Conservation (phyloP, 371 early-diverging fungal genomes). For the Mucor piriformis region DNA sequence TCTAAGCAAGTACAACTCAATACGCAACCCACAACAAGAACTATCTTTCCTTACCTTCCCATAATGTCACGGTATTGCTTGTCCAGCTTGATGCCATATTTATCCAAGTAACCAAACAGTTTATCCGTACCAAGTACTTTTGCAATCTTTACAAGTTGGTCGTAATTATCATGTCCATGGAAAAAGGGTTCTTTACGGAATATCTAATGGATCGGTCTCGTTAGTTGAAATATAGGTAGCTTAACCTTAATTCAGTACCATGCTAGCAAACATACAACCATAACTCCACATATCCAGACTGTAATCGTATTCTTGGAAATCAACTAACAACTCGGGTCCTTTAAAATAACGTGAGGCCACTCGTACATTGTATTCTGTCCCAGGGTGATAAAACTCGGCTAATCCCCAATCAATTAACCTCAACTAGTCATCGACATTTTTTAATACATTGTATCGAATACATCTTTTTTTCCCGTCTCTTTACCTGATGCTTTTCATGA, state of each 20-base stretch:
- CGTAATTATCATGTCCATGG: conserved; percentile 98
- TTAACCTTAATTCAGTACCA: conserved; percentile 38
- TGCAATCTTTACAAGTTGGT: conserved; percentile 98
- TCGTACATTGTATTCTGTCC: conserved; percentile 96
- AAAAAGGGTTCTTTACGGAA: conserved; percentile 99
- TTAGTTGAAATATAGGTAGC: background rate
- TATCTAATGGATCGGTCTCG: conserved; percentile 40
- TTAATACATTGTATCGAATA: background rate
- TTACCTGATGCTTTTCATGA: conserved; percentile 86
- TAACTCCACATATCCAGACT: conserved; percentile 99
- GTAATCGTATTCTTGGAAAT: conserved; percentile 98
- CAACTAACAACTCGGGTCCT: conserved; percentile 99
- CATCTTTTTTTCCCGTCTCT: background rate
- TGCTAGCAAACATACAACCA: conserved; percentile 99
- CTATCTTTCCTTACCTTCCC: background rate
- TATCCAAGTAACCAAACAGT: conserved; percentile 88
- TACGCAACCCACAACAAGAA: too few species aligned
- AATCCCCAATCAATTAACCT: conserved; percentile 99
- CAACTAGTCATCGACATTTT: conserved; percentile 50
- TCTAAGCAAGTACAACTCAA: background rate
- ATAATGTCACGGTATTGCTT: conserved; percentile 11
- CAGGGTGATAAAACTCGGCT: conserved; percentile 99
- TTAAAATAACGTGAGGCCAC: conserved; percentile 99
- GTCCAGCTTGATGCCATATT: conserved; percentile 87
- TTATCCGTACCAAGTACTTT: conserved; percentile 96